phyloP scores from a whole-genome alignment of 192 early-diverging fungal genomes.

The Rhizophagus clarus region DNA sequence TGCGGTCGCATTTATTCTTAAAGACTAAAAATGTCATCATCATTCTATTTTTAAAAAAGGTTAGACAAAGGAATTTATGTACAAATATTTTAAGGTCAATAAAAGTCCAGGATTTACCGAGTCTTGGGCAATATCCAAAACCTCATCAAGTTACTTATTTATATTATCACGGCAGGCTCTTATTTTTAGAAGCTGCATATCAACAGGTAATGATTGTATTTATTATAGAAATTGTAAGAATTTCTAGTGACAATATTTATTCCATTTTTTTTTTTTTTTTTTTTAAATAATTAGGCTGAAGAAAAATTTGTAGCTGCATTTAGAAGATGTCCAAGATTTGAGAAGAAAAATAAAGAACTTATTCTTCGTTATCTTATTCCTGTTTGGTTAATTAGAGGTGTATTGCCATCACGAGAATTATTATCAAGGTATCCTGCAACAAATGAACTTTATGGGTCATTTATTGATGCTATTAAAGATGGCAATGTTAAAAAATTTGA shows the following conservation, averaged over 20 bases:
- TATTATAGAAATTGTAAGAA: background rate
- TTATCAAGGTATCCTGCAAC: slow-evolving; percentile 66
- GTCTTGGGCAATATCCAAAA: slow-evolving; percentile 76
- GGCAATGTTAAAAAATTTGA: slow-evolving; percentile 84
- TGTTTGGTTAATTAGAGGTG: slow-evolving; percentile 70
- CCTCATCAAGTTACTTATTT: slow-evolving; percentile 82
- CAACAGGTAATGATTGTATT: slow-evolving; percentile 44
- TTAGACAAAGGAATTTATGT: slow-evolving; percentile 81
- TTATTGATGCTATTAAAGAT: slow-evolving; percentile 65
- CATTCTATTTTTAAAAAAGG: slow-evolving; percentile 40
- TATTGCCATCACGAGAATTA: slow-evolving; percentile 63
- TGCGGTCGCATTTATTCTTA: background rate
- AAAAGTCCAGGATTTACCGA: slow-evolving; percentile 70
- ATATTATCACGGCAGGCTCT: slow-evolving; percentile 86
- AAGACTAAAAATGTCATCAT: background rate
- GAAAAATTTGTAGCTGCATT: slow-evolving; percentile 54
- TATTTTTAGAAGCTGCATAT: slow-evolving; percentile 86
- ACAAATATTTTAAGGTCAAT: slow-evolving; percentile 80
- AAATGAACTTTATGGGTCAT: slow-evolving; percentile 57
- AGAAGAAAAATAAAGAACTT: slow-evolving; percentile 54
- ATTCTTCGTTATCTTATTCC: slow-evolving; percentile 86
- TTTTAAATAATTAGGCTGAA: slow-evolving; percentile 47
- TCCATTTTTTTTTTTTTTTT: too few relatives aligned
- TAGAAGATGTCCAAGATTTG: slow-evolving; percentile 40
- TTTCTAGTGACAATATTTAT: background rate